Evolutionary conservation across 495 filamentous ascomycete species (phyloP).

Genomic region (Thozetella sp.): DNA sequence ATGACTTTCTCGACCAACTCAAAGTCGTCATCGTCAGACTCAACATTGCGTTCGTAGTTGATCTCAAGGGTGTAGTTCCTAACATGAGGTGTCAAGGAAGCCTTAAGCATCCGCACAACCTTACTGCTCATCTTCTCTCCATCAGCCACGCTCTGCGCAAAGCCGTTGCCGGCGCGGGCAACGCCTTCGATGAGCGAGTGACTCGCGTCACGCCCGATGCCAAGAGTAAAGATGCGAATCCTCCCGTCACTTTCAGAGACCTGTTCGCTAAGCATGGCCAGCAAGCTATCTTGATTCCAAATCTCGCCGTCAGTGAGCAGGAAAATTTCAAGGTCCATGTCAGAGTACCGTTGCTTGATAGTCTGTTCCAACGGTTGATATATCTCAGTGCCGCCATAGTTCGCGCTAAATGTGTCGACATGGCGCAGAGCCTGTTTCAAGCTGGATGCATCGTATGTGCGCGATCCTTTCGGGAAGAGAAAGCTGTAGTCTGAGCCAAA

Average conservation of each 20-base stretch:
- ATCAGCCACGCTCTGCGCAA: conserved; percentile 59
- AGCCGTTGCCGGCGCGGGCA: conserved; percentile 66
- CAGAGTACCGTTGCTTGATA: conserved; percentile 48
- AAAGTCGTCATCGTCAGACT: conserved; percentile 50
- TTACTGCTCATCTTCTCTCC: conserved; percentile 63
- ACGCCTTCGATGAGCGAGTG: conserved; percentile 69
- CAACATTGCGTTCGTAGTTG: conserved; percentile 45
- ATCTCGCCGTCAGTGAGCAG: conserved; percentile 75
- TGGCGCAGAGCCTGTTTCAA: conserved; percentile 52
- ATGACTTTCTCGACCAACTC: conserved; percentile 58
- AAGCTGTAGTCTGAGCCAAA: conserved; percentile 58
- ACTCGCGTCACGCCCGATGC: conserved; percentile 62
- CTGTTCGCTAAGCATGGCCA: conserved; percentile 52
- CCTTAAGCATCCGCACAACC: conserved; percentile 73
- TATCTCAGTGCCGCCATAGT: conserved; percentile 74
- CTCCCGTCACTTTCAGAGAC: conserved; percentile 44
- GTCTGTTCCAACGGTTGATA: conserved; percentile 51
- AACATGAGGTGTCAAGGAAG: conserved; percentile 61
- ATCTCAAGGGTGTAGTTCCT: conserved; percentile 61
- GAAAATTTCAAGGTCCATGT: conserved; percentile 63
- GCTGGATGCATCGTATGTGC: conserved; percentile 50
- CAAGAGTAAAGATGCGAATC: conserved; percentile 66
- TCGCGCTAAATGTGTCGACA: conserved; percentile 45
- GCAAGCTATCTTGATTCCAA: conserved; percentile 55
- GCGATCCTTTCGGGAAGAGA: conserved; percentile 61